A percentile compares a stretch with the other conserved stretches of the same genome.
Evolutionary conservation across 257 asterid genomes (phyloP).

Genomic region (Solanum peruvianum): DNA sequence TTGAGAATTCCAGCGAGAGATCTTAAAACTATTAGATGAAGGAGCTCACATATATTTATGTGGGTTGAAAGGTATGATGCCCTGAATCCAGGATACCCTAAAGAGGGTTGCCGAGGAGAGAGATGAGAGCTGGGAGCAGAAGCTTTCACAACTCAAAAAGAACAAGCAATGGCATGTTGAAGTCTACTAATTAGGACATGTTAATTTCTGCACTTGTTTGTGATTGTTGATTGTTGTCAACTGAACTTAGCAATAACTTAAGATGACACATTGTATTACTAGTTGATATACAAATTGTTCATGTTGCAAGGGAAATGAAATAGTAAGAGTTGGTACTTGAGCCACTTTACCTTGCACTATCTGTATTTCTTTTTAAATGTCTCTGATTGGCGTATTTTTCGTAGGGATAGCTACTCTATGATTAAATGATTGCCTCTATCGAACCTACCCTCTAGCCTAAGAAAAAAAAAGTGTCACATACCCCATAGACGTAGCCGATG

Average conservation of each 20-base stretch:
- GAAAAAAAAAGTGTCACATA: neutral
- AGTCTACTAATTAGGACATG: slow-evolving; percentile 40
- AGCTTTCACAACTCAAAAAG: slow-evolving; percentile 74
- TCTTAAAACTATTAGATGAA: slow-evolving; percentile 67
- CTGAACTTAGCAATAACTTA: neutral
- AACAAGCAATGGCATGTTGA: slow-evolving; percentile 98
- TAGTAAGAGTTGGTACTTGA: neutral
- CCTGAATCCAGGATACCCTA: slow-evolving; percentile 87
- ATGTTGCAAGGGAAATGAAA: neutral
- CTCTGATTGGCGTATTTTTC: neutral
- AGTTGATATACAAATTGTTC: neutral
- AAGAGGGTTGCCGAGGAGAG: slow-evolving; percentile 74
- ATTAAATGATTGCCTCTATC: neutral
- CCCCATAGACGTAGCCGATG: too few relatives aligned
- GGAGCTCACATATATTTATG: slow-evolving; percentile 95
- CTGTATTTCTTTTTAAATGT: neutral
- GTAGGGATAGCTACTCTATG: neutral
- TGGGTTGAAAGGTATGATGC: slow-evolving; percentile 98
- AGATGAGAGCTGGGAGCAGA: slow-evolving; percentile 88
- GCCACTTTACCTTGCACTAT: neutral
- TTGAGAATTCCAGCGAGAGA: slow-evolving; percentile 88
- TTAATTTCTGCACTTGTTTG: neutral
- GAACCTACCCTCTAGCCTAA: neutral
- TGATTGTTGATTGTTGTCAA: neutral
- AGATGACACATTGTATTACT: neutral